These are phyloP conservation scores for Agapanthus africanus DNA, from an alignment of 106 monocot genomes.

Conservation along the genomic window DNA sequence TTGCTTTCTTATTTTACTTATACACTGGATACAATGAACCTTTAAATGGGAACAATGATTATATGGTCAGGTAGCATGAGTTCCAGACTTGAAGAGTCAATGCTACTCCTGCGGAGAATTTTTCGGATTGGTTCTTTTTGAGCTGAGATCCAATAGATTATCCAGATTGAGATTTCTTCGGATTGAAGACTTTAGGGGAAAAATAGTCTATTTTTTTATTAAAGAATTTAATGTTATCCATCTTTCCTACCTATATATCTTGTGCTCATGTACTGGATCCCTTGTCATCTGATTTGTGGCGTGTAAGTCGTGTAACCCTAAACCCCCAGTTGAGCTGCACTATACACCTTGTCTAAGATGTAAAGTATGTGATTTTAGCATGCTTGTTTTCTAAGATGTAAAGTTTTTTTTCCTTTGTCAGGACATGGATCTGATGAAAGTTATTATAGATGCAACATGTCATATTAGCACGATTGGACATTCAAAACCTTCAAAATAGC, in stretches of 20 bases:
- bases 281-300: background rate
- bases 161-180: background rate
- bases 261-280: background rate
- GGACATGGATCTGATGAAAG: too few species aligned
- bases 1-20: too few species aligned
- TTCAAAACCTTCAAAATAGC: background rate
- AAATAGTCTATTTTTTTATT: background rate
- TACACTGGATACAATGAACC: background rate
- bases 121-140: background rate
- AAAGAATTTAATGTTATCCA: background rate
- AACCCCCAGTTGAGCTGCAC: background rate
- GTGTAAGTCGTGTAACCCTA: background rate
- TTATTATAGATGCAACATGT: too few species aligned
- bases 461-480: background rate
- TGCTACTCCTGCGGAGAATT: too few species aligned
- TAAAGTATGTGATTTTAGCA: background rate
- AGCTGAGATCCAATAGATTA: background rate
- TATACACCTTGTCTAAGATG: background rate
- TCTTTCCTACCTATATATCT: background rate
- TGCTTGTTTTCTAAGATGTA: background rate
- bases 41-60: background rate
- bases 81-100: background rate
- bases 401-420: background rate
- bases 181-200: background rate
- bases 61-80: background rate